Base-by-base conservation (phyloP, 495 filamentous ascomycete species). In the Xylona heveae region DNA sequence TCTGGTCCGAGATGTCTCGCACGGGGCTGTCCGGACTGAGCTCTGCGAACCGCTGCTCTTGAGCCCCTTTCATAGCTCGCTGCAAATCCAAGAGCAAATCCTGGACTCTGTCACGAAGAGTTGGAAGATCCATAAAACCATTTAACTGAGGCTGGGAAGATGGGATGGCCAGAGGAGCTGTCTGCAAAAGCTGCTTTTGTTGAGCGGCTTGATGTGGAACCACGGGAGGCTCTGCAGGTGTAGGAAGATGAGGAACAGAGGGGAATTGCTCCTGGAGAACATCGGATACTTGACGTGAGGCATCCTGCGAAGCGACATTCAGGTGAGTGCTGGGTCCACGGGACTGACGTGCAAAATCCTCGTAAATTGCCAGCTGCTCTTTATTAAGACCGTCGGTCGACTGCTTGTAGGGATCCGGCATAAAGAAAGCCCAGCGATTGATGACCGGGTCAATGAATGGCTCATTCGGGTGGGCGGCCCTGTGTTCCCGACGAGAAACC, bases 291-390 rank as follows among this genome's bases (percentile, higher is more conserved):
- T 68, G 63, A 19, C 67, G 60, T 18, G 53, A 48, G 45, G 59
- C 61, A 36, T 76, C 71, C 15, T 65, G 62, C 2, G 69, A 68
- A 14, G 56, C 51, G 38, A 51, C 68, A 35, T 60, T 62, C n/a
- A 51, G 50, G 41, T 73, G 70, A 36, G 50, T 57, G 5, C 64
- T 35, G 1, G 68, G 56, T 10, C 62, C 64, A 19, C 79, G 70
- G 6, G 74, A 66, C 45, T 85, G 78, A 26, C 82, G 65, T 4
- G 78, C 80, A 51, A 99, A 99, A 27, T 93, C 82, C 38, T 91
- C 80, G 41, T 95, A 99, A 26, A 99, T 85, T 9, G 76, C 78
- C 58, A 94, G 67, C 47, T 99, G 88, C 42, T 93, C 79, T 29
- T 73, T 62, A 41, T 91, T 95, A 19, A 99, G 58, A 5, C 90